phyloP scores from a whole-genome alignment of 1,284 basidiomycete genomes.

The Naganishia sp. region DNA sequence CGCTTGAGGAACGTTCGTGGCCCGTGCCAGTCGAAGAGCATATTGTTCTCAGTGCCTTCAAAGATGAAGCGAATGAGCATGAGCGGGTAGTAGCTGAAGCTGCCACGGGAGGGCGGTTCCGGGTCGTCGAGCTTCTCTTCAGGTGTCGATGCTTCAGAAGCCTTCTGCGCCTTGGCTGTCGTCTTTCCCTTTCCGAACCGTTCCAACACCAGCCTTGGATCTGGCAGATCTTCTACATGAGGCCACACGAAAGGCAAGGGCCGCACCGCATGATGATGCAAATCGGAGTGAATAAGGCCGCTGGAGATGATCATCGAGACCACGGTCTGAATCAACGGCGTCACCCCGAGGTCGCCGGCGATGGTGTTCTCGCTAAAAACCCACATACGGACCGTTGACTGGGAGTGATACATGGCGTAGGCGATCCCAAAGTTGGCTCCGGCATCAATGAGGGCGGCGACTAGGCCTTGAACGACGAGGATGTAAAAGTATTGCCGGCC shows the following conservation, averaged over 20 bases:
- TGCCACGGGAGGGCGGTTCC: constrained; percentile 10
- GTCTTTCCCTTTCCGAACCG: not conserved
- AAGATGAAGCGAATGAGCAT: constrained; percentile 54
- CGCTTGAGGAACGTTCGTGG: constrained; percentile 36
- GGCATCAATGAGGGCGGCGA: constrained; percentile 48
- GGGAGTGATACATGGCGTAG: constrained; percentile 51
- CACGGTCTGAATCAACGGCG: constrained; percentile 51
- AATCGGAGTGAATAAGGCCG: constrained; percentile 53
- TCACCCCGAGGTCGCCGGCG: constrained; percentile 54
- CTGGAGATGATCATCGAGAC: constrained; percentile 51
- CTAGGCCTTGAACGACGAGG: constrained; percentile 45
- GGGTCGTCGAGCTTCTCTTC: not conserved
- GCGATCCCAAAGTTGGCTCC: constrained; percentile 54
- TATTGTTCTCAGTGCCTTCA: constrained; percentile 54
- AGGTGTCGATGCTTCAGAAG: constrained; percentile 17
- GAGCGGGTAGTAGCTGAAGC: constrained; percentile 42
- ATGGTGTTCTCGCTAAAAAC: constrained; percentile 50
- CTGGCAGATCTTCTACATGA: constrained; percentile 52
- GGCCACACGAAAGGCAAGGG: constrained; percentile 54
- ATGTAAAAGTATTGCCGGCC: constrained; percentile 50
- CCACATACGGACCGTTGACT: constrained; percentile 49
- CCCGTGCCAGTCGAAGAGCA: constrained; percentile 36
- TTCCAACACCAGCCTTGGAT: constrained; percentile 41
- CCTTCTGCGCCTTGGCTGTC: constrained; percentile 3
- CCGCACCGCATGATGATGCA: constrained; percentile 47